Evolutionary conservation across 108 stramenopile genomes (phyloP).

Genomic region (Pseudonitzschia delicatissima): DNA sequence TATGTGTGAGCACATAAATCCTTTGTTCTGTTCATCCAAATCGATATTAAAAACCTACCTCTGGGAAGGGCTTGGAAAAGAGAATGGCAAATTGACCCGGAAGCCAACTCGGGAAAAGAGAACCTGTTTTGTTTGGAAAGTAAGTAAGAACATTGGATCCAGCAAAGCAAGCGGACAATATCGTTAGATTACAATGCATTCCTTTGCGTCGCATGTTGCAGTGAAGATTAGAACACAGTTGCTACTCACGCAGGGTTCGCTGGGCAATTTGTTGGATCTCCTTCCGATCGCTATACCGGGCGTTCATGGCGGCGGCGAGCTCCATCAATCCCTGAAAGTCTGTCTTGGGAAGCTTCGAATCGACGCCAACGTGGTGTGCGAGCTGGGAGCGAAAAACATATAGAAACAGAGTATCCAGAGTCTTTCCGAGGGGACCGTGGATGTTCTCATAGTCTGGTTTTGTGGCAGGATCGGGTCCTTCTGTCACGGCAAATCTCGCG

Average conservation of each 20-base stretch:
- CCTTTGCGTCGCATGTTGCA: too few relatives aligned
- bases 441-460: constrained; percentile 80
- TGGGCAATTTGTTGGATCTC: constrained; percentile 56
- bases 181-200: too few relatives aligned
- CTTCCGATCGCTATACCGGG: constrained; percentile 46
- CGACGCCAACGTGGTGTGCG: constrained; percentile 41
- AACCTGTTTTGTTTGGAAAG: constrained; percentile 12
- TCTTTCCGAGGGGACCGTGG: constrained; percentile 66
- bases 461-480: constrained; percentile 59
- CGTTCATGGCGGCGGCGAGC: constrained; percentile 60
- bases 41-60: constrained; percentile 11
- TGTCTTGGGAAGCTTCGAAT: constrained; percentile 26
- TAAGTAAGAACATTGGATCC: background rate
- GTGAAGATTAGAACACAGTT: background rate
- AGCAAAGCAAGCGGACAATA: constrained; percentile 29
- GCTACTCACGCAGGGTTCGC: constrained; percentile 40
- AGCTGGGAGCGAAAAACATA: constrained; percentile 55
- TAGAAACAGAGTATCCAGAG: constrained; percentile 57
- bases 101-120: constrained; percentile 69
- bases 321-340: constrained; percentile 74
- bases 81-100: constrained; percentile 45
- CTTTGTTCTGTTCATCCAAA: background rate
- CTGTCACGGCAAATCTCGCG: too few relatives aligned
- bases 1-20: background rate
- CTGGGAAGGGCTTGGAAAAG: constrained; percentile 73